Conservation (phyloP, 129 eudicot species). For the Solidago caesia region DNA sequence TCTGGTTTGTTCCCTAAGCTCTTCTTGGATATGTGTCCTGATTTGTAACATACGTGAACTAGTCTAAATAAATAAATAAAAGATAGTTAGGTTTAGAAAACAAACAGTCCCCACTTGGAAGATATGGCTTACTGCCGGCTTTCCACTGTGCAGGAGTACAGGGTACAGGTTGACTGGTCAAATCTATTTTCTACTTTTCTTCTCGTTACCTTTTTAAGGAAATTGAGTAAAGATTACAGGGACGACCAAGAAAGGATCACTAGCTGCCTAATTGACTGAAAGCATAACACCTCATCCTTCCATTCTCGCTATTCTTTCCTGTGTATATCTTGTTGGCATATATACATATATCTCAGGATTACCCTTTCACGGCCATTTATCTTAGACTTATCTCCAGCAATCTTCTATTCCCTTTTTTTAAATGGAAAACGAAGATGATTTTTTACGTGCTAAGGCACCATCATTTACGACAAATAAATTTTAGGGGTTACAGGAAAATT, state of each 20-base stretch:
- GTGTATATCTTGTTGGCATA: not conserved
- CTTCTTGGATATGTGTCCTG: conserved; percentile 9
- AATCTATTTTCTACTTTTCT: conserved; percentile 40
- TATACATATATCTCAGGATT: not conserved
- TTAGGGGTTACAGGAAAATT: not conserved
- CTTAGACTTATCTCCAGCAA: not conserved
- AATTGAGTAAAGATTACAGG: conserved; percentile 27
- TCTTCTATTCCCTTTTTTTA: not conserved
- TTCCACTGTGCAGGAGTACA: conserved; percentile 95
- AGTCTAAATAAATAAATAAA: conserved; percentile 4
- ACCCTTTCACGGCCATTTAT: not conserved
- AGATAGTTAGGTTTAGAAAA: not conserved
- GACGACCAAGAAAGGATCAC: conserved; percentile 36
- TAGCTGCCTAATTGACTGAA: conserved; percentile 26
- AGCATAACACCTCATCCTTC: conserved; percentile 12
- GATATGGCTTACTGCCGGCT: conserved; percentile 79
- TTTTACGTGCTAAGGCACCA: not conserved
- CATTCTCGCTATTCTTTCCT: conserved; percentile 1
- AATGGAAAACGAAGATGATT: not conserved
- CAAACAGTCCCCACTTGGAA: conserved; percentile 29
- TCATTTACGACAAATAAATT: not conserved
- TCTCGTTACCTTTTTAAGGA: conserved; percentile 38
- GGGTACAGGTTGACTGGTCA: conserved; percentile 78
- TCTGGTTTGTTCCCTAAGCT: conserved; percentile 38
- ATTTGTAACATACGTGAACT: conserved; percentile 13